Percentiles rank a stretch among this genome's conserved stretches.
Evolutionary conservation across 768 basidiomycete species (phyloP).

Genomic region (Suillus plorans): DNA sequence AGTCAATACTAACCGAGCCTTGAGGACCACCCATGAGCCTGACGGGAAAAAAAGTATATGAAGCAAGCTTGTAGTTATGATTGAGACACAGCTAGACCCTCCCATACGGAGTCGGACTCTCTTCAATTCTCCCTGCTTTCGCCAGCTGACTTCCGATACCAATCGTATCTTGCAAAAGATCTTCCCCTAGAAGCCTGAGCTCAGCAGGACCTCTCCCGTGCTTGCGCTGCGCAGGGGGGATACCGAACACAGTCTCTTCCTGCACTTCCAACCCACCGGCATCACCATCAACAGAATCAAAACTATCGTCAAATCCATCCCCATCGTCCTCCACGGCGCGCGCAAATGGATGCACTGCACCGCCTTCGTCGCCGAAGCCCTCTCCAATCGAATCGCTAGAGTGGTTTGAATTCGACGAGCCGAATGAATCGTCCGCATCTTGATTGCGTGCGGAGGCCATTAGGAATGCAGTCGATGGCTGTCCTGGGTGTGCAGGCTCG

Average conservation of each 20-base stretch:
- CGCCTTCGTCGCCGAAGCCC: conserved; percentile 33
- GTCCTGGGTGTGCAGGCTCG: conserved; percentile 53
- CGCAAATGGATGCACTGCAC: conserved; percentile 62
- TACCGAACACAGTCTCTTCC: conserved; percentile 75
- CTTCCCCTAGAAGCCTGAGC: conserved; percentile 61
- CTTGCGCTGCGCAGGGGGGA: conserved; percentile 51
- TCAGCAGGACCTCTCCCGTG: conserved; percentile 27
- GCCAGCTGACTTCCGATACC: conserved; percentile 56
- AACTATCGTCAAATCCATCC: conserved; percentile 52
- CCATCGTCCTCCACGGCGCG: conserved; percentile 30
- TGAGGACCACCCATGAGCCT: neutral
- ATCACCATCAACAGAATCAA: conserved; percentile 48
- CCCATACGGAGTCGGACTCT: conserved; percentile 62
- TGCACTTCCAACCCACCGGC: conserved; percentile 31
- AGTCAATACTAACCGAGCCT: neutral
- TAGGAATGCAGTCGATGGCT: conserved; percentile 72
- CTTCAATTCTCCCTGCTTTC: conserved; percentile 49
- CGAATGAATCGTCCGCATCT: conserved; percentile 35
- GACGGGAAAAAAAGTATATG: neutral
- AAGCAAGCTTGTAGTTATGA: neutral
- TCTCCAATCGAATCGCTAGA: conserved; percentile 56
- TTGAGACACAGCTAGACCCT: neutral
- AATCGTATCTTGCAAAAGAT: conserved; percentile 62
- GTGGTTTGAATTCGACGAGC: conserved; percentile 56
- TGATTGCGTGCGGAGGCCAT: conserved; percentile 47